Conservation (phyloP, 1,284 basidiomycete genomes). For the Rhodofomes roseus region DNA sequence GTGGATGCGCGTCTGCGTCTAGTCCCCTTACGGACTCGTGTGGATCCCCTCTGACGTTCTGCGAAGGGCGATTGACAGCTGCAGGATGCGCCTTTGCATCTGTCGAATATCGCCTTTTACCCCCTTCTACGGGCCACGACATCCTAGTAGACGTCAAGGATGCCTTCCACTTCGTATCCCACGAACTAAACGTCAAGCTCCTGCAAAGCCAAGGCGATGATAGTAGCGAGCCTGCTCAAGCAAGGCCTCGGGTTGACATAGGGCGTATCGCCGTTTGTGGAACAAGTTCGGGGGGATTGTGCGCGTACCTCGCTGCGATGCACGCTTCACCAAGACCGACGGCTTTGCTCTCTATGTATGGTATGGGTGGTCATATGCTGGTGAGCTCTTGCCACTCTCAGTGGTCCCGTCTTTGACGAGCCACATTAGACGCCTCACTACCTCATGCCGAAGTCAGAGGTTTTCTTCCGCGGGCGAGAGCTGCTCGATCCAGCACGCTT, state of each 20-base stretch:
- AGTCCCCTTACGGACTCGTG: background rate
- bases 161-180: slow-evolving; percentile 44
- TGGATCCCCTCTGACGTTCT: background rate
- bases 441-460: slow-evolving; percentile 32
- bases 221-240: background rate
- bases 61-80: slow-evolving; percentile 38
- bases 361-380: slow-evolving; percentile 57
- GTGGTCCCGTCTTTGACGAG: background rate
- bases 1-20: background rate
- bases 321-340: slow-evolving; percentile 49
- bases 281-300: slow-evolving; percentile 59
- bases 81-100: slow-evolving; percentile 54
- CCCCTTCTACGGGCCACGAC: slow-evolving; percentile 53
- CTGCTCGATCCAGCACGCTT: slow-evolving; percentile 33
- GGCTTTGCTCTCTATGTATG: slow-evolving; percentile 55
- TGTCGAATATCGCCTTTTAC: slow-evolving; percentile 57
- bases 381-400: slow-evolving; percentile 32
- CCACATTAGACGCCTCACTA: slow-evolving; percentile 33
- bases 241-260: slow-evolving; percentile 33
- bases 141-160: slow-evolving; percentile 54
- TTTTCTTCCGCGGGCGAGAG: slow-evolving; percentile 39
- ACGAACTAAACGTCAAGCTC: slow-evolving; percentile 23
- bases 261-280: slow-evolving; percentile 51
- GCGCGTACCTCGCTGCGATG: slow-evolving; percentile 56
- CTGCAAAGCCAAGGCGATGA: background rate